Conservation (phyloP, 768 basidiomycete species). For the Macrolepiota albuminosa region DNA sequence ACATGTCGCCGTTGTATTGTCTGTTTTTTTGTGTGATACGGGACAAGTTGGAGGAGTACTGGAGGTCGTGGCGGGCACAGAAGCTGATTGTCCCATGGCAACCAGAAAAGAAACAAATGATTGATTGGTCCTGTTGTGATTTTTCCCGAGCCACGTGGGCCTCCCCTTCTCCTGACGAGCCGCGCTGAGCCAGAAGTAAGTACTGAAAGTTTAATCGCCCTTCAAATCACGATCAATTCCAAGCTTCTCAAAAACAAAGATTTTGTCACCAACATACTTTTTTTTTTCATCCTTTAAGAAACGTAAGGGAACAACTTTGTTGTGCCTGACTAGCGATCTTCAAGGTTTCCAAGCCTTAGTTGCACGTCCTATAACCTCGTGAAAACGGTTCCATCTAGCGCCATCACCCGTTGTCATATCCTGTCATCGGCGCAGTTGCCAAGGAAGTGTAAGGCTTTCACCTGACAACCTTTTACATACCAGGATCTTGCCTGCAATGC, state of each 20-base stretch:
- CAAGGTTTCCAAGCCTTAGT: neutral
- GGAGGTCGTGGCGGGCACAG: conserved; percentile 14
- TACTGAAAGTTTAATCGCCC: neutral
- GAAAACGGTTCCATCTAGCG: neutral
- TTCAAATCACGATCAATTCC: no score
- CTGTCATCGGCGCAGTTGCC: neutral
- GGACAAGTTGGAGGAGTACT: conserved; percentile 29
- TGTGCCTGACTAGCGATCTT: no score
- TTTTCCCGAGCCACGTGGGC: conserved; percentile 8
- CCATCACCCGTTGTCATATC: neutral
- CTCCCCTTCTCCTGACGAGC: neutral
- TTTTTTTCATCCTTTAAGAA: neutral
- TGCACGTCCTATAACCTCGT: neutral
- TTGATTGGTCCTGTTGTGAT: conserved; percentile 11
- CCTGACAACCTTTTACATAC: neutral
- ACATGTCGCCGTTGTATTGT: conserved; percentile 4
- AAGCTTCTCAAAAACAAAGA: neutral
- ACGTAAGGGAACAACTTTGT: neutral
- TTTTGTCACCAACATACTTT: neutral
- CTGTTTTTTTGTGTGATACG: conserved; percentile 5
- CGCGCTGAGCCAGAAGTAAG: neutral
- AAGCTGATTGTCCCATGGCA: conserved; percentile 43
- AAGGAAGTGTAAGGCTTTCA: neutral
- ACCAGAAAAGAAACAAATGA: neutral
- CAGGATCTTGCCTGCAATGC: neutral